Evolutionary conservation across 1,284 basidiomycete genomes (phyloP).

Genomic region (Ustilago esculenta): DNA sequence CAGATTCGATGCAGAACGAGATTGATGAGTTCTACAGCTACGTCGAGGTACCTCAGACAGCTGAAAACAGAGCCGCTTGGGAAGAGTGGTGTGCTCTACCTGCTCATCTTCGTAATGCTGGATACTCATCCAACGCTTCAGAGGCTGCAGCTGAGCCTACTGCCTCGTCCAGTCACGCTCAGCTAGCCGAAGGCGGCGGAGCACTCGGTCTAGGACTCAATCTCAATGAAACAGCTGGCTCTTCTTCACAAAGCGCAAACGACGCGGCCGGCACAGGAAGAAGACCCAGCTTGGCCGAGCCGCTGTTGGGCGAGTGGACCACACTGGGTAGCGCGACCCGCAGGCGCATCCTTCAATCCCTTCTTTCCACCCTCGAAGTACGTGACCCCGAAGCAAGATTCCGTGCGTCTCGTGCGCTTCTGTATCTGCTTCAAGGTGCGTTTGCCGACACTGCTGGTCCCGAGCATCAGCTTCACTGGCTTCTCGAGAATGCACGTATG

Average conservation of each 20-base stretch:
- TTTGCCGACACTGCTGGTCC: conserved; percentile 90
- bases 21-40: conserved; percentile 99
- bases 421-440: conserved; percentile 74
- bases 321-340: conserved; percentile 52
- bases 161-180: conserved; percentile 4
- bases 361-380: conserved; percentile 59
- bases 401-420: conserved; percentile 53
- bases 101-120: conserved; percentile 26
- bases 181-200: conserved; percentile 15
- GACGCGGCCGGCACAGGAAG: conserved; percentile 4
- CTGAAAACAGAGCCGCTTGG: conserved; percentile 88
- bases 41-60: conserved; percentile 89
- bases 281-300: conserved; percentile 27
- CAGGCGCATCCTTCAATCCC: conserved; percentile 51
- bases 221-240: conserved; percentile 6
- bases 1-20: conserved; percentile 92
- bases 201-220: conserved; percentile 53
- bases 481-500: conserved; percentile 90
- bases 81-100: conserved; percentile 71
- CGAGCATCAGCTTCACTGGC: conserved; percentile 94
- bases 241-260: not conserved
- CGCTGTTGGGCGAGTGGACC: conserved; percentile 55
- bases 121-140: conserved; percentile 18
- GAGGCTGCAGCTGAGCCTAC: conserved; percentile 16
- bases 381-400: conserved; percentile 57